Base-by-base conservation (phyloP, 2,329 filamentous ascomycete species). In the Penicillium sp. region DNA sequence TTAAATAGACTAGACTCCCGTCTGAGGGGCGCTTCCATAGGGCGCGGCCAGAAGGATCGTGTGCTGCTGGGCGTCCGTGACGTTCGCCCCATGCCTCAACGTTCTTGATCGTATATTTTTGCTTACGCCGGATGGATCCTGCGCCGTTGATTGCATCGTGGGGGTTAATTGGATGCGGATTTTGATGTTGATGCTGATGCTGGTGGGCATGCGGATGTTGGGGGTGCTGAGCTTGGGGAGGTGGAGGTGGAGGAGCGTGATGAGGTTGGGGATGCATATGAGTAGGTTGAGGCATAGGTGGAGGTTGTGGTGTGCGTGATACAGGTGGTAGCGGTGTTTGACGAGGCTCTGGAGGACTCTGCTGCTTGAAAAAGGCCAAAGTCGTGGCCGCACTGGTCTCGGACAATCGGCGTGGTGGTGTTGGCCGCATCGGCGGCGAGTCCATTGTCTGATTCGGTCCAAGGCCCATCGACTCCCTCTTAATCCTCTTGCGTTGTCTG, bases 41-140 rank as follows among this genome's bases (percentile, higher is more conserved):
- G 1, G 76, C 75, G 40, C 77, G 73, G 33, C 77, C 77, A 6
- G 72, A 74, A 10, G 73, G 72, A 56, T 79, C 77, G 59, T 77
- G 74, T n/a, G 75, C 72, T n/a, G 76, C 76, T 28, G 77, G 76
- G 37, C 76, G 74, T 56, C 77, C 77, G 59, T 79, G 77, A 17
- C 77, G 76, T 57, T 79, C 76, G 33, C 76, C 76, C 76, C 76
- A 79, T 8, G 76, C 76, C 63, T 78, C 77, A 28, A 77, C 76
- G 40, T 79, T 78, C 60, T 78, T 78, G 64, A 79, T 78, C 5
- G 76, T 79, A 61, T 79, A 79, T 62, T 78, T 78, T 65, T 78
- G 76, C 62, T 78, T 78, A 40, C 75, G 75, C 15, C 77, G 69
- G 61, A 78, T 73, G 2, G 75, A 71, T 28, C 67, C 66, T 2